phyloP scores from a whole-genome alignment of 805 yeast genomes.

The Myxozyma neotropica region DNA sequence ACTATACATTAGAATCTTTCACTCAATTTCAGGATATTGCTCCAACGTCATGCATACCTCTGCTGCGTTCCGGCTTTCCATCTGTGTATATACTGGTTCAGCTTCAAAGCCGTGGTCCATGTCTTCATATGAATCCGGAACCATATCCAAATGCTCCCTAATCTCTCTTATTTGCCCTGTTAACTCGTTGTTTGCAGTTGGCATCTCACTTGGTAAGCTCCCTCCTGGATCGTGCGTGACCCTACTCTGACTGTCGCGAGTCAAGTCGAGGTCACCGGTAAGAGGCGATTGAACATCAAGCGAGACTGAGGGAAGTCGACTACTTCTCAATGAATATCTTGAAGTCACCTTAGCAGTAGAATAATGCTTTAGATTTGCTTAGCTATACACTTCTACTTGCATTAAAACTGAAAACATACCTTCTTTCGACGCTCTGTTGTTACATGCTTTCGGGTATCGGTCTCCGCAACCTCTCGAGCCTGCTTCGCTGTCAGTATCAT shows the following conservation, averaged over 20 bases:
- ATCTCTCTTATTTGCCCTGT: too few relatives aligned
- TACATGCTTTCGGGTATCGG: too few relatives aligned
- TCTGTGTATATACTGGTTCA: not conserved
- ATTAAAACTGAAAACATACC: not conserved
- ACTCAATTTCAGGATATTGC: not conserved
- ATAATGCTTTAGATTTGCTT: not conserved
- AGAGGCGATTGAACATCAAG: not conserved
- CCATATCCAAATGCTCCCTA: not conserved
- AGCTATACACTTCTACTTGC: not conserved
- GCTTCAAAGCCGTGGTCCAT: not conserved
- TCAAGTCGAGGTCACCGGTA: not conserved
- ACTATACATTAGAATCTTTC: too few relatives aligned
- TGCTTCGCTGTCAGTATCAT: not conserved
- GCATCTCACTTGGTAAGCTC: not conserved
- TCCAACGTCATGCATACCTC: not conserved
- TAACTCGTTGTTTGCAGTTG: not conserved
- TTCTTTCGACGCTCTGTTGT: not conserved
- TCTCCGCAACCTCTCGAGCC: not conserved
- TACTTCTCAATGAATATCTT: not conserved
- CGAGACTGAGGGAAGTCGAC: not conserved
- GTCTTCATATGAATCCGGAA: not conserved
- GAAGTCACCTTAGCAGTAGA: not conserved
- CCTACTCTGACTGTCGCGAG: not conserved
- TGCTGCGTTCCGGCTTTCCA: not conserved
- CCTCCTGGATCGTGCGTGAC: constrained; percentile 9